Conservation (phyloP, 805 yeast species). For the Saccharomycopsis selenospora region DNA sequence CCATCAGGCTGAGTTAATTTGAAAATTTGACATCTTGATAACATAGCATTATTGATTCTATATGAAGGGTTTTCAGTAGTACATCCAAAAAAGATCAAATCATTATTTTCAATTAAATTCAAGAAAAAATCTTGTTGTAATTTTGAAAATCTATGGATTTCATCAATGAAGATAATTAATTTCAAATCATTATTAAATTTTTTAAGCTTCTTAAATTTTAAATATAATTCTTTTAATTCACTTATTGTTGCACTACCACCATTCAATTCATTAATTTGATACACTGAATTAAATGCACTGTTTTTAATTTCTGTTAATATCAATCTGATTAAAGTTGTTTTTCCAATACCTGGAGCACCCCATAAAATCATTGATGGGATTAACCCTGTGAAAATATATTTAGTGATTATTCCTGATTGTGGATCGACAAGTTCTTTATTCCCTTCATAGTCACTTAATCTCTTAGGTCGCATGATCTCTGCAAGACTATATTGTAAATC, state of each 20-base stretch:
- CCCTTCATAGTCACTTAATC: constrained; percentile 68
- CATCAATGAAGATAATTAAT: constrained; percentile 82
- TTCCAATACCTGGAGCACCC: constrained; percentile 95
- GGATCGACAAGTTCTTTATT: constrained; percentile 69
- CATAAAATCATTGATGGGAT: constrained; percentile 83
- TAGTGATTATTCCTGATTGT: constrained; percentile 53
- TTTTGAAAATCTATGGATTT: constrained; percentile 81
- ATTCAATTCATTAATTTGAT: constrained; percentile 68
- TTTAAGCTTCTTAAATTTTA: constrained; percentile 29
- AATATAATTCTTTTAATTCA: constrained; percentile 60
- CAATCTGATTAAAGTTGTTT: constrained; percentile 71
- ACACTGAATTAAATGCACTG: constrained; percentile 19
- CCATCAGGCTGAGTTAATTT: constrained; percentile 47
- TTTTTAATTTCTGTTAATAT: constrained; percentile 31
- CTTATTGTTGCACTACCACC: constrained; percentile 69
- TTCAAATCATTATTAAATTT: constrained; percentile 33
- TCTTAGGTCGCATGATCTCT: constrained; percentile 71
- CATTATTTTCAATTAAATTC: constrained; percentile 80
- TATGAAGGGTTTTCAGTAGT: constrained; percentile 93
- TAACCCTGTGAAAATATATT: constrained; percentile 49
- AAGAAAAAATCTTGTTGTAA: constrained; percentile 84
- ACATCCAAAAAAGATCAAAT: constrained; percentile 79
- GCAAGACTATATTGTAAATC: constrained; percentile 43
- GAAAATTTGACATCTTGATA: constrained; percentile 81
- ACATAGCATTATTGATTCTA: constrained; percentile 71